Base-by-base conservation (phyloP, 2,329 filamentous ascomycete genomes). In the Fusarium musae region DNA sequence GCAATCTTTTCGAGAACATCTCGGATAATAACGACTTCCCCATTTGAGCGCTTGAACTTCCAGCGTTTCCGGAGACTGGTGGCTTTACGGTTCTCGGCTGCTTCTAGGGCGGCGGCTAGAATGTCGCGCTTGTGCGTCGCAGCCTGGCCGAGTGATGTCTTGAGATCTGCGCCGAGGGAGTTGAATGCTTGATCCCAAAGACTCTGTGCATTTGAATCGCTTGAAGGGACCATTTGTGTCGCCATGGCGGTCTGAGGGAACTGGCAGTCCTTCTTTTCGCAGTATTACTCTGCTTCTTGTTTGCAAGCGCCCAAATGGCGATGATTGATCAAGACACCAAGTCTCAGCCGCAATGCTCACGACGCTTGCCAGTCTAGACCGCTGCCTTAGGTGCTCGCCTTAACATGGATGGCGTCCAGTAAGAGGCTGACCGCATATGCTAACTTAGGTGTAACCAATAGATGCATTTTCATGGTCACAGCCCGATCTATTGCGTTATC, bases 1-100 rank as follows among this genome's bases (percentile, higher is more conserved):
- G 52, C 61, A 5, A 49, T 56, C 43, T 71, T 69, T n/a, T 44
- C 52, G 0, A 71, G 43, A 9, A 71, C 9, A 40, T 71, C 60
- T 13, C 69, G 66, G 2, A 69, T 17, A 10, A 56, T 30, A 1
- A 71, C 61, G 23, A 58, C 34, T 42, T 66, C 26, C 2, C 69
- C 61, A 26, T 62, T 62, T 3, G 43, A 36, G 28, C 52, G 52
- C 42, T 65, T 65, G 56, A 69, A 71, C 30, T 54, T 61, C 65
- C 65, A 71, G 6, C 56, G 57, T 15, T 58, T 69, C 4, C 57
- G 39, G 16, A 66, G 46, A 23, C 56, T 58, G 5, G 17, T 56
- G 23, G 36, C 34, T 59, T 37, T 42, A 11, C 26, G 50, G 9
- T 21, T 60, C 37, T 60, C 46, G 8, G 58, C 58, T 16, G 58